phyloP scores from a whole-genome alignment of 768 basidiomycete genomes.

The Boletus sp. region DNA sequence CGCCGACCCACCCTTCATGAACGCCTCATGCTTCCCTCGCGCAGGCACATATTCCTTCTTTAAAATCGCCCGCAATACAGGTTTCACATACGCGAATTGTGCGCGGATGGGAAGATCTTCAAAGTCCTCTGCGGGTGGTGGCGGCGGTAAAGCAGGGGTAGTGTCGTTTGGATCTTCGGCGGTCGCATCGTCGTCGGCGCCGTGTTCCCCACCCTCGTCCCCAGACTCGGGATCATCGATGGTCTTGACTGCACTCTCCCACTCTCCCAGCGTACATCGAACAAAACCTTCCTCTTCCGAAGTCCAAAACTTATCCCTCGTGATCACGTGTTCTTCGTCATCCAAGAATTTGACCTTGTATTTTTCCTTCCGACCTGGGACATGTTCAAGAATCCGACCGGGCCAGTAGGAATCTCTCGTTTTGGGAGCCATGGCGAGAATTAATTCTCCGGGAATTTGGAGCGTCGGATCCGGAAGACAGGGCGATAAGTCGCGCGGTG shows the following conservation, averaged over 20 bases:
- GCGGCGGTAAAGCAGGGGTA: constrained; percentile 25
- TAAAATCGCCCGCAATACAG: constrained; percentile 59
- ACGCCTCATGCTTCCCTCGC: constrained; percentile 45
- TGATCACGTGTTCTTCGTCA: constrained; percentile 37
- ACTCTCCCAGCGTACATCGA: constrained; percentile 61
- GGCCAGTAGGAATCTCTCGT: constrained; percentile 58
- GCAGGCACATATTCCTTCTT: constrained; percentile 56
- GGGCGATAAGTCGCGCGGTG: constrained; percentile 33
- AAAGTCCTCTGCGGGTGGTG: constrained; percentile 51
- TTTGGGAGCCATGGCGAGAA: constrained; percentile 47
- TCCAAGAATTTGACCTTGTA: constrained; percentile 66
- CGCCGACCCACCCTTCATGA: constrained; percentile 56
- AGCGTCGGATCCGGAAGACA: constrained; percentile 48
- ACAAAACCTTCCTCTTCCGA: constrained; percentile 59
- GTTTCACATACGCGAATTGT: constrained; percentile 67
- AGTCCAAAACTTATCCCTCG: constrained; percentile 56
- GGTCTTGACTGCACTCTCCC: constrained; percentile 42
- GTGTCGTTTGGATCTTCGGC: constrained; percentile 15
- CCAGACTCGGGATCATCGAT: constrained; percentile 30
- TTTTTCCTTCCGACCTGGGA: constrained; percentile 39
- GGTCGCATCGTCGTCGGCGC: constrained; percentile 36
- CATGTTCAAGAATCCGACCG: constrained; percentile 54
- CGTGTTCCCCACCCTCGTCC: constrained; percentile 25
- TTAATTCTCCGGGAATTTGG: constrained; percentile 64
- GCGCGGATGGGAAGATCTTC: constrained; percentile 46